Percentiles rank a stretch among this genome's conserved stretches.
Conservation (phyloP, 2,329 filamentous ascomycete genomes). For the Clarireedia monteithiana region DNA sequence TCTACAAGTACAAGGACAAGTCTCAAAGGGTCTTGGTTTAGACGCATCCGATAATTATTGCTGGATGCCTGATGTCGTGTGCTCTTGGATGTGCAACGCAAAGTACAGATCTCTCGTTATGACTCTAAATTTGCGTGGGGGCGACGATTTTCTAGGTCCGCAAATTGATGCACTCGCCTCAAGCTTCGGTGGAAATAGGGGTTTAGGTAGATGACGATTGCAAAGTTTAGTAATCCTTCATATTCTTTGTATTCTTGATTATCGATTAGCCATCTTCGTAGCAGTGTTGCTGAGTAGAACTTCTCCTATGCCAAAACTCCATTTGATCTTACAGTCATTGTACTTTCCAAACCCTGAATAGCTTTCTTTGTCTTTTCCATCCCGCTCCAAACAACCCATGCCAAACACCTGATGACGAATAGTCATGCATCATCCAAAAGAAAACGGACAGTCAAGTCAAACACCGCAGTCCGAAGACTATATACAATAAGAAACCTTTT, state of each 20-base stretch:
- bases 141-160: too few relatives aligned
- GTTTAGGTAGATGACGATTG: too few relatives aligned
- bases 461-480: neutral
- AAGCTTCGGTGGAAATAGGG: conserved; percentile 35
- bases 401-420: neutral
- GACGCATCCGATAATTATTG: too few relatives aligned
- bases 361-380: conserved; percentile 4
- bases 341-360: neutral
- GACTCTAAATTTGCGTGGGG: too few relatives aligned
- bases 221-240: too few relatives aligned
- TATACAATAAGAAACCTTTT: neutral
- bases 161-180: conserved; percentile 19
- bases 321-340: neutral
- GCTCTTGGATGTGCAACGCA: too few relatives aligned
- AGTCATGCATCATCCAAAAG: neutral
- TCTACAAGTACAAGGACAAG: too few relatives aligned
- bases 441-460: neutral
- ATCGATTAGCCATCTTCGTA: neutral
- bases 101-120: too few relatives aligned
- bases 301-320: neutral
- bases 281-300: neutral
- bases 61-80: too few relatives aligned
- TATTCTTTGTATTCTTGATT: too few relatives aligned
- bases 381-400: neutral
- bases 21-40: too few relatives aligned